Conservation (phyloP, 768 basidiomycete genomes). For the Trametes coccinea region DNA sequence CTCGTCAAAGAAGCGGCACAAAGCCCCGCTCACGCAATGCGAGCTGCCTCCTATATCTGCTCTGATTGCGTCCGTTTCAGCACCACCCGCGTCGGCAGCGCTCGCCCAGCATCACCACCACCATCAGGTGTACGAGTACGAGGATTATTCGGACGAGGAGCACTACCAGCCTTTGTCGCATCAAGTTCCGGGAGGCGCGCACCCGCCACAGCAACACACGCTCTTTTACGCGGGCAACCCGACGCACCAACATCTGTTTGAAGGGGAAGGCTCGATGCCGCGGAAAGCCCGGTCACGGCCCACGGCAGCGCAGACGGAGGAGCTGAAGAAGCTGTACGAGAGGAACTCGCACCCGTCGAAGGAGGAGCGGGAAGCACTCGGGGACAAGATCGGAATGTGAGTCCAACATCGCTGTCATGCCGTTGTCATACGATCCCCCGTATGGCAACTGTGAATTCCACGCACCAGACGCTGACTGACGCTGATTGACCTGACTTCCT, state of each 20-base stretch:
- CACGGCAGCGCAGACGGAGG: conserved; percentile 63
- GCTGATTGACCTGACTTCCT: conserved; percentile 18
- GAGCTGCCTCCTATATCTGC: conserved; percentile 41
- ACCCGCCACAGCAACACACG: conserved; percentile 33
- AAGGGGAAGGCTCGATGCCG: conserved; percentile 41
- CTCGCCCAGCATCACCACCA: conserved; percentile 23
- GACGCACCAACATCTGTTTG: conserved; percentile 52
- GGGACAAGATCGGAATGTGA: conserved; percentile 74
- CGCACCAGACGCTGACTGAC: neutral
- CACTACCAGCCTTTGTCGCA: conserved; percentile 29
- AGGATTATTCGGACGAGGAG: conserved; percentile 52
- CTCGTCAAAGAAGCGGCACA: conserved; percentile 71
- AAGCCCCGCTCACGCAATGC: conserved; percentile 29
- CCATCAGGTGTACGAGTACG: conserved; percentile 34
- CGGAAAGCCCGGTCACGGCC: conserved; percentile 68
- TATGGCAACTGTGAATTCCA: conserved; percentile 9
- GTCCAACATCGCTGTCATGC: conserved; percentile 32
- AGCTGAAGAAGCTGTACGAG: conserved; percentile 66
- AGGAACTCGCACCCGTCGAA: conserved; percentile 65
- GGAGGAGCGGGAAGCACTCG: conserved; percentile 65
- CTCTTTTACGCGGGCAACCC: conserved; percentile 48
- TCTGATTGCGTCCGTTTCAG: conserved; percentile 42
- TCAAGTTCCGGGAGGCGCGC: conserved; percentile 13
- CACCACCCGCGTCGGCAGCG: conserved; percentile 33
- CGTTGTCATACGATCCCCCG: conserved; percentile 4